Evolutionary conservation across 1,284 basidiomycete species (phyloP).

Genomic region (Boletus semigastroideus): DNA sequence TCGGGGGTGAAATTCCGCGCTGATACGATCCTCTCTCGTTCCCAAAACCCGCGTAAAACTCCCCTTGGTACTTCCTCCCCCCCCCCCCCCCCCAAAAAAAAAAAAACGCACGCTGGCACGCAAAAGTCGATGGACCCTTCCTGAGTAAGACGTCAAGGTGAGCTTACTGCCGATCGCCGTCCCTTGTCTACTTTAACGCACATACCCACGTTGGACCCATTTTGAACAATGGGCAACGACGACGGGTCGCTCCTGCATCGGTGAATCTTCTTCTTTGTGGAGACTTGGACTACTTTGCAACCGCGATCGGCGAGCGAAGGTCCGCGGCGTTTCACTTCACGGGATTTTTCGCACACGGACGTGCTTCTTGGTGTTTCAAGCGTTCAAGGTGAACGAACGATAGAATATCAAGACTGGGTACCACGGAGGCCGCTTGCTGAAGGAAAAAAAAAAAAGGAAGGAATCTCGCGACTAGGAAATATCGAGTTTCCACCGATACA

Average conservation of each 20-base stretch:
- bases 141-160: too few species aligned
- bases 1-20: too few species aligned
- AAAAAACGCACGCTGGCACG: too few species aligned
- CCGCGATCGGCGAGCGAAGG: constrained; percentile 56
- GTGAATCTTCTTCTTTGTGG: constrained; percentile 42
- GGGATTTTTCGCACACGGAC: constrained; percentile 72
- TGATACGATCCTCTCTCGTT: too few species aligned
- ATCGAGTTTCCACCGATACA: constrained; percentile 57
- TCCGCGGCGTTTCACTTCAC: constrained; percentile 62
- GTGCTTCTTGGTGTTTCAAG: constrained; percentile 74
- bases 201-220: constrained; percentile 56
- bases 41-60: too few species aligned
- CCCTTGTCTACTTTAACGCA: background rate
- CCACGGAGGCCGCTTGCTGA: too few species aligned
- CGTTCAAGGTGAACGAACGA: constrained; percentile 65
- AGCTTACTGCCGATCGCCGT: background rate
- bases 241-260: constrained; percentile 56
- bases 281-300: constrained; percentile 73
- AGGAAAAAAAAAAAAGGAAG: too few species aligned
- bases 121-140: too few species aligned
- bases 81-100: too few species aligned
- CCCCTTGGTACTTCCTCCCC: too few species aligned
- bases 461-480: background rate
- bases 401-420: constrained; percentile 68
- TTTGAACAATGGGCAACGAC: constrained; percentile 39